Evolutionary conservation across 192 early-diverging fungal species (phyloP), one percentile per base, ranked within the genome.

Genomic region (Coemansia sp.): DNA sequence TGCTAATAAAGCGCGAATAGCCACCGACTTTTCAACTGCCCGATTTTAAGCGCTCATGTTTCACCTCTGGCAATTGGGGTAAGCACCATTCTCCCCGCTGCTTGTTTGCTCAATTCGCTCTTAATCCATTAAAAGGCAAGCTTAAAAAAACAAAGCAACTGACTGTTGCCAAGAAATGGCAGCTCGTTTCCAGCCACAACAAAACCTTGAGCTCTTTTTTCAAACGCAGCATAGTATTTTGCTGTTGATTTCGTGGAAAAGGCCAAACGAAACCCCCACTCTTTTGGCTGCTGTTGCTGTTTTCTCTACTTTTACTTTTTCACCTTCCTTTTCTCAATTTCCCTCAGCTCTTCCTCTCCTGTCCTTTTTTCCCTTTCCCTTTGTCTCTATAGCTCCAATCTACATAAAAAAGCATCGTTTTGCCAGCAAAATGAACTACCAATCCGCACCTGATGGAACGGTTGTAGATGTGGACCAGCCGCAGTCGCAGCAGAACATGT

Each of bases 401-500:
- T 13, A 17, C 51, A 54, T 25, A 19, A 54, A 54, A 54, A 54
- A 25, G 20, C 51, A 25, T 32, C 20, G 51, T 25, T 17, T 11
- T n/a, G 5, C 37, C 13, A 25, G 39, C 39, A 59, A 59, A 59
- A 59, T 59, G 57, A 59, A 38, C 38, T 59, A 59, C 57, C 57
- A 59, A 59, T 38, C 57, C n/a, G 38, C 57, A 41, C 57, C 57
- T n/a, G 57, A 59, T 41, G 57, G 38, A 41, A 59, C 57, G 57
- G 57, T 59, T 40, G 57, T 59, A 16, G 57, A 59, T 59, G 57
- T 59, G 57, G 57, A 59, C 38, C 57, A 59, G 57, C 57, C 57
- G 17, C 68, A 72, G 63, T 67, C 54, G 56, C 67, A 68, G 55
- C 54, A 55, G 38, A 81, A 81, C 70, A 75, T 81, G 78, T 81